A percentile compares a stretch with the other conserved stretches of the same genome.
Conservation (phyloP, 805 yeast species). For the Debaryomyces prosopidis region DNA sequence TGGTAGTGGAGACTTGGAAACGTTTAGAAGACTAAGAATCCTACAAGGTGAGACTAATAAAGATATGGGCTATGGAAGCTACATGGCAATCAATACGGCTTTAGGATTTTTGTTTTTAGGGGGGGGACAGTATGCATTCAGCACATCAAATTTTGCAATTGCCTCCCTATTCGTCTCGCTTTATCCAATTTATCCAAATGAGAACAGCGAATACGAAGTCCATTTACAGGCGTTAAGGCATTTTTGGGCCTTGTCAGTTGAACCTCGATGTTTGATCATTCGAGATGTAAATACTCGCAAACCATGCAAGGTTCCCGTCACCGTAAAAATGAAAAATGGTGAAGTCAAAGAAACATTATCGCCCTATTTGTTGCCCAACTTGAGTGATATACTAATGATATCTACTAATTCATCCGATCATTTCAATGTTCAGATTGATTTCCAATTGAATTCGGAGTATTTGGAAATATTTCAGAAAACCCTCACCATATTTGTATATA, state of each 20-base stretch:
- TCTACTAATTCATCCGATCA: slow-evolving; percentile 48
- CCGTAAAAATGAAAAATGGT: slow-evolving; percentile 41
- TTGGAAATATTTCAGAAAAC: slow-evolving; percentile 43
- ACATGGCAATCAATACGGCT: slow-evolving; percentile 76
- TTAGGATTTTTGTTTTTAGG: slow-evolving; percentile 88
- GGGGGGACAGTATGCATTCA: slow-evolving; percentile 87
- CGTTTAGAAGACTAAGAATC: slow-evolving; percentile 69
- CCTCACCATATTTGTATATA: slow-evolving; percentile 53
- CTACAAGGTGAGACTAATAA: slow-evolving; percentile 59
- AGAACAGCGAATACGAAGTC: slow-evolving; percentile 46
- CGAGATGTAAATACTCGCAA: slow-evolving; percentile 64
- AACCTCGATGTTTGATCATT: slow-evolving; percentile 75
- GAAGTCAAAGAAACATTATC: slow-evolving; percentile 34
- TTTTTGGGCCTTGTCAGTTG: slow-evolving; percentile 86
- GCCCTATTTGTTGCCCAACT: slow-evolving; percentile 71
- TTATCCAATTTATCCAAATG: slow-evolving; percentile 70
- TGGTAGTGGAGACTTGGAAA: slow-evolving; percentile 85
- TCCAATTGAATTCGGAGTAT: slow-evolving; percentile 42
- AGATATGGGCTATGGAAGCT: slow-evolving; percentile 61
- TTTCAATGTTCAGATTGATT: slow-evolving; percentile 53
- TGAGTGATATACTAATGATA: slow-evolving; percentile 49
- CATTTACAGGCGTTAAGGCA: slow-evolving; percentile 85
- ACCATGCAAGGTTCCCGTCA: slow-evolving; percentile 51
- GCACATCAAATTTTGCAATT: slow-evolving; percentile 59
- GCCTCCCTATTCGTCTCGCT: slow-evolving; percentile 72